Percentiles rank a stretch among this genome's conserved stretches.
Evolutionary conservation across 768 basidiomycete genomes (phyloP).

Genomic region (Naganishia vishniacii): DNA sequence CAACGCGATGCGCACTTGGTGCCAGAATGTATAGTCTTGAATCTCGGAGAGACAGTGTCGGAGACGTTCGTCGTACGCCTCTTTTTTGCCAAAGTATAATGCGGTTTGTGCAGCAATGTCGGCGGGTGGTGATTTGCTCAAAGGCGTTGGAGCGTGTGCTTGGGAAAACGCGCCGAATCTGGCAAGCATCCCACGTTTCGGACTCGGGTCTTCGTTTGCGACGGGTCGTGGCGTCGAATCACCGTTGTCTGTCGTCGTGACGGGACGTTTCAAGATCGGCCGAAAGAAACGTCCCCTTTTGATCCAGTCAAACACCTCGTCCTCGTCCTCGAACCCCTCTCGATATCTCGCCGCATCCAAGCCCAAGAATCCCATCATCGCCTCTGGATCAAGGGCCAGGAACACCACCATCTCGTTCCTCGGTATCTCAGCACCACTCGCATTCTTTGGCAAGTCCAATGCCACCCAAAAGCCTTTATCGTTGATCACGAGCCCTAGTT

Average conservation of each 20-base stretch:
- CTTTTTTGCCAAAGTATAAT: neutral
- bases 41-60: neutral
- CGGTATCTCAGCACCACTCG: neutral
- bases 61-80: neutral
- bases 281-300: neutral
- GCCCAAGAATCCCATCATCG: conserved; percentile 12
- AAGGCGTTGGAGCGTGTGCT: neutral
- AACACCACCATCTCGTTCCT: conserved; percentile 5
- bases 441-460: neutral
- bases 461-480: conserved; percentile 17
- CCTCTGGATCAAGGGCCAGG: conserved; percentile 2
- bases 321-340: neutral
- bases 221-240: too few relatives aligned
- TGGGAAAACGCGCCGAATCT: neutral
- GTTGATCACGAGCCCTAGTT: conserved; percentile 13
- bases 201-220: neutral
- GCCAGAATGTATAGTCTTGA: neutral
- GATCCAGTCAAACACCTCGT: conserved; percentile 8
- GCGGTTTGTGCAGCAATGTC: neutral
- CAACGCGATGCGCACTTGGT: neutral
- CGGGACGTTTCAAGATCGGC: neutral
- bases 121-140: neutral
- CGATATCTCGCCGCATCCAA: neutral
- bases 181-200: neutral
- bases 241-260: neutral